Evolutionary conservation across 306 rosid genomes (phyloP).

Genomic region (Cyclanthera cordifolia): DNA sequence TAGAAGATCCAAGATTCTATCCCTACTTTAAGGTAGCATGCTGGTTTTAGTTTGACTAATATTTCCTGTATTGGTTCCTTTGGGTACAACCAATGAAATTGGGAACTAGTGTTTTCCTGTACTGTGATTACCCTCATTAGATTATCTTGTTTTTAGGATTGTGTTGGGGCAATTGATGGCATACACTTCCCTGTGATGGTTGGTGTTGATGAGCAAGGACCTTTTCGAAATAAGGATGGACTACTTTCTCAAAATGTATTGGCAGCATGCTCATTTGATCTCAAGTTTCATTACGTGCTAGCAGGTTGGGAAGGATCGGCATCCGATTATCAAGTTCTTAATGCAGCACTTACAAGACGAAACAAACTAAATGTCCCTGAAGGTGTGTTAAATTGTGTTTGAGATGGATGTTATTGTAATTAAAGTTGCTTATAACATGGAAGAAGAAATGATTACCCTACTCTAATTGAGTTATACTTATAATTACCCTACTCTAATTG

Average conservation of each 20-base stretch:
- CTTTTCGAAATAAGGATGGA: conserved; percentile 84
- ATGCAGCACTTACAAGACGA: conserved; percentile 64
- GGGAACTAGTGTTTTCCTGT: background rate
- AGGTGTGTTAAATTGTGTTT: conserved; percentile 31
- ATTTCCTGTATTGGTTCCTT: too few species aligned
- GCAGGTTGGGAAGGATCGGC: conserved; percentile 99
- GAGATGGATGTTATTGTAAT: too few species aligned
- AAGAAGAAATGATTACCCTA: too few species aligned
- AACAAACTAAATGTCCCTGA: conserved; percentile 62
- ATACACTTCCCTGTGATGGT: conserved; percentile 76
- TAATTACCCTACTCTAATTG: too few species aligned
- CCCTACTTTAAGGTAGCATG: conserved; percentile 67
- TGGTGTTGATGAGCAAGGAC: conserved; percentile 90
- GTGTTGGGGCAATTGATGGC: conserved; percentile 73
- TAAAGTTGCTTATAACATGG: too few species aligned
- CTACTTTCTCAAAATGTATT: conserved; percentile 67
- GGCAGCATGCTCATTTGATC: conserved; percentile 87
- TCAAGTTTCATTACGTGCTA: conserved; percentile 74
- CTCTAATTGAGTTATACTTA: too few species aligned
- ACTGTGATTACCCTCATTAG: conserved; percentile 18
- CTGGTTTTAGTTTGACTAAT: conserved; percentile 13
- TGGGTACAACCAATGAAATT: too few species aligned
- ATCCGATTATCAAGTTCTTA: conserved; percentile 63
- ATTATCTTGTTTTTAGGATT: conserved; percentile 39
- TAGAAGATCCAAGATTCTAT: conserved; percentile 59